Evolutionary conservation across 805 yeast genomes (phyloP), one percentile per base, ranked within the genome.

Genomic region (Wickerhamomyces chambardii): DNA sequence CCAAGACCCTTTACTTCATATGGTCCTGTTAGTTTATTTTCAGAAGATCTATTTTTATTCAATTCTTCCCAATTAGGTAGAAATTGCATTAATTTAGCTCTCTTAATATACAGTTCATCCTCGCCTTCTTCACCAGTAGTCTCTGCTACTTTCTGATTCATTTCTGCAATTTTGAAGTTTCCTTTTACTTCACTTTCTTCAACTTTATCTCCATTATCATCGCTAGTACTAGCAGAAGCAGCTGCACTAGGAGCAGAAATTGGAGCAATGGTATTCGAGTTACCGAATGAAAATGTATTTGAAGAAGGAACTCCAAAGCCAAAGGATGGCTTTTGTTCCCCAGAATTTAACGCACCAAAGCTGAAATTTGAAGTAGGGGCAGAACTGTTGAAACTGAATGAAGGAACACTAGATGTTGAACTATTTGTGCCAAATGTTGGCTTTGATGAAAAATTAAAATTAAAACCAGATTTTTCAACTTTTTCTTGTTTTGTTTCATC

Each of bases 51-150:
- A 7, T 11, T 24, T 14, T 24, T 24, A 14, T 24, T 46, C 38
- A 43, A 47, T 31, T 58, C 52, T 31, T 72, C 72, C 31, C 73
- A 67, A 17, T 64, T 67, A 3, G 73, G 55, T 32, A 73, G 70
- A 33, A 72, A 73, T 37, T 76, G 64, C 72, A 76, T 75, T 31
- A 86, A 63, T 50, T 86, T 86, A 4, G 90, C 71, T 48, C 83
- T 71, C 47, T 83, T 78, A 30, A 78, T 71, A 46, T 70, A 83
- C 18, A 73, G 48, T 1, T 68, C 53, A 2, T 66, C 74, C 59
- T 90, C 97, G 36, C 74, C 70, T 58, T 87, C 96, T 59, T 90
- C 97, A 15, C 96, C 97, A 8, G 90, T 83, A 45, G 70, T 64
- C 15, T 64, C 70, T 6, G 70, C 73, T 11, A 77, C 65, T 36